These are phyloP conservation scores for Nakaseomyces glabratus DNA, from an alignment of 1,139 yeast genomes.

Conservation along the genomic window DNA sequence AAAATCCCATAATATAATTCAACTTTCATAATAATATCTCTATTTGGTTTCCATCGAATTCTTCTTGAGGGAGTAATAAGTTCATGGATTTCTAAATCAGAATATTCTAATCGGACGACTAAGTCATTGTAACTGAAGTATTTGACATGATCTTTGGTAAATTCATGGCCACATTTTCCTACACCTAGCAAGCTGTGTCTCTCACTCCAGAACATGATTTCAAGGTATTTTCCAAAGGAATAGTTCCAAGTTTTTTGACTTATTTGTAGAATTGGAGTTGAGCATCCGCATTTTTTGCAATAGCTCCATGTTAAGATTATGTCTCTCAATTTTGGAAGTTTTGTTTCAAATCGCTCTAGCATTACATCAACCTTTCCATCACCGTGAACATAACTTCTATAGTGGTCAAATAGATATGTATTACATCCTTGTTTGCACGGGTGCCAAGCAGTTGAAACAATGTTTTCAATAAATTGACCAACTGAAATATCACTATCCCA, in stretches of 20 bases:
- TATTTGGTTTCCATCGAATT: constrained; percentile 63
- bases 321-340: constrained; percentile 52
- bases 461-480: constrained; percentile 80
- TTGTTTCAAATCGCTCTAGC: constrained; percentile 51
- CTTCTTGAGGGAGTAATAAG: constrained; percentile 69
- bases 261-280: constrained; percentile 79
- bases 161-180: constrained; percentile 68
- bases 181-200: constrained; percentile 36
- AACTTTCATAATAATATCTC: constrained; percentile 59
- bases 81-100: constrained; percentile 65
- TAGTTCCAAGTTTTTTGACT: constrained; percentile 83
- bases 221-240: constrained; percentile 88
- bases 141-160: constrained; percentile 69
- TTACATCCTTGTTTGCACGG: constrained; percentile 80
- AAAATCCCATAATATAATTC: constrained; percentile 50
- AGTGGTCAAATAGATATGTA: constrained; percentile 61
- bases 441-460: constrained; percentile 57
- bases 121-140: constrained; percentile 77
- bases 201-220: constrained; percentile 72
- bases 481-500: constrained; percentile 85
- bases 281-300: constrained; percentile 68
- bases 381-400: constrained; percentile 84
- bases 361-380: constrained; percentile 71
- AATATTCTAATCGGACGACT: constrained; percentile 72
- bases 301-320: constrained; percentile 87